Base-by-base conservation (phyloP, 495 filamentous ascomycete genomes). In the Hypoxylon intermedium region DNA sequence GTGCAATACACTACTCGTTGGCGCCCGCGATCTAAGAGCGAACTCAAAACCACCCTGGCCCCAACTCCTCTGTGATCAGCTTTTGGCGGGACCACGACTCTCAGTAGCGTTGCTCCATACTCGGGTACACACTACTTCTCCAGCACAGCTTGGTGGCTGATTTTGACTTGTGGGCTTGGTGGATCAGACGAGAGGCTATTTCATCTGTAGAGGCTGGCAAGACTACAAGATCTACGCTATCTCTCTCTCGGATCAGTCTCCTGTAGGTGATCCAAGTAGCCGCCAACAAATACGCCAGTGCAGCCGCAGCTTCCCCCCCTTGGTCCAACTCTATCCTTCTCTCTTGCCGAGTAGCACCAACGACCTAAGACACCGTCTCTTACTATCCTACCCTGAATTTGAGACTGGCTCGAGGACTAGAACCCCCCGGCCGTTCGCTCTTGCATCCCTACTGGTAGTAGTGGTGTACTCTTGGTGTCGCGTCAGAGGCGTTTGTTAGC, bases 381-480 rank as follows among this genome's bases (percentile, higher is more conserved):
- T 60, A 56, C 52, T 67, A 66, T 56, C 53, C 63, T 67, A 53
- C 60, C 48, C 53, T 68, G 55, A 59, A 51, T 37, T 52, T 30
- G 42, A 60, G 40, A 33, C 59, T 73, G 58, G 67, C 50, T 58
- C 46, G 57, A 65, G 47, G 50, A 66, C 65, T 65, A 70, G 65
- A 67, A 63, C 37, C 59, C 68, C 46, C 65, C 68, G 68, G 61
- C 61, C 62, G 43, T 60, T 47, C 44, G 59, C 60, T 34, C 45
- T 60, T 42, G 48, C 46, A 50, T 57, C 63, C 58, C 60, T 52
- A 60, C 59, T 50, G 53, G 52, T 48, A 68, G 73, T 60, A 61
- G 71, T 77, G 76, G 74, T 72, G 74, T 77, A 75, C 74, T 73
- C 53, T 61, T 75, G 70, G 71, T 72, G 60, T 68, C 72, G 48